Evolutionary conservation across 208 protist genomes (phyloP), one percentile per base, ranked within the genome.

Genomic region (Trypanosoma conorhini): DNA sequence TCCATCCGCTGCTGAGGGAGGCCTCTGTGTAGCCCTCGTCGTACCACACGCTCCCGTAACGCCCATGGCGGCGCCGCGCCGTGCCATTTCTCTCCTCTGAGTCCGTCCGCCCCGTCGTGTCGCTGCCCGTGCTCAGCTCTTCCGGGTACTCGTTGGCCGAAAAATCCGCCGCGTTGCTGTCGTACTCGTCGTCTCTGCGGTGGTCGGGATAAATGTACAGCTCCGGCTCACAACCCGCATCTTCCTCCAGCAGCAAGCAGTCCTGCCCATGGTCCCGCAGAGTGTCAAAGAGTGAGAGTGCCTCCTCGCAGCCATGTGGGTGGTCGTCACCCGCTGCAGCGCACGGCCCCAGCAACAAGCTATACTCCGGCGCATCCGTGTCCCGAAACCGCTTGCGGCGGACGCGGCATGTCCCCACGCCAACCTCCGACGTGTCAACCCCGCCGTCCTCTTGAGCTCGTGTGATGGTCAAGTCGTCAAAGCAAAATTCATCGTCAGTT

Each of bases 81-180:
- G 58, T 35, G 30, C 42, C 15, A 24, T 59, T 10, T 38, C 72
- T 65, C 26, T 72, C 58, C 21, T 59, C 59, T 13, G 8, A 42
- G 24, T 50, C 44, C 61, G 51, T 80, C 31, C 35, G 42, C 62
- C 31, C 28, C 38, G 62, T 26, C 38, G 63, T 22, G 44, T 51
- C 42, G 71, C 62, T 26, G 19, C 63, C 74, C 10, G 54, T 48
- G 51, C 77, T 76, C 19, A 67, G 65, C 26, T 91, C 81, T 30
- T 94, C 85, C 0, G 91, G 91, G 70, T 96, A 96, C 64, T 96
- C 91, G 70, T 96, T 96, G 22, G 76, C 83, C 13, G 82, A 89
- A 62, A 86, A 88, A 65, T 96, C 91, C 67, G 93, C 91, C 2
- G 91, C 91, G 56, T 96, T 96, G 74, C 91, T 96, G 75, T 96